These are phyloP conservation scores for Alternaria alternata DNA, from an alignment of 2,329 filamentous ascomycete genomes.

Conservation along the genomic window DNA sequence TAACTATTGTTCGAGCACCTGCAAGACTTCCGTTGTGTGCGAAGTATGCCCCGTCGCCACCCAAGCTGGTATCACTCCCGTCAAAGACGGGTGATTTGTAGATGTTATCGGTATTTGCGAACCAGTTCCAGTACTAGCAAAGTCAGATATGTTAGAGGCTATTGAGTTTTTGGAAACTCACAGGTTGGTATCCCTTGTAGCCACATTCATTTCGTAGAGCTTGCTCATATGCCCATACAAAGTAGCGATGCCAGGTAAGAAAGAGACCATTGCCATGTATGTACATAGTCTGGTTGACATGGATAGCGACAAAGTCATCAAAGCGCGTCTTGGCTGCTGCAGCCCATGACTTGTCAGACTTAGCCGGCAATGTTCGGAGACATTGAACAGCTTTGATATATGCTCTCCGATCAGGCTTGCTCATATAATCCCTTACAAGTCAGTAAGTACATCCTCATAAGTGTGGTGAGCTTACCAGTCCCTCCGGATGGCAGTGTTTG, in stretches of 20 bases:
- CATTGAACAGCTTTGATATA: constrained; percentile 11
- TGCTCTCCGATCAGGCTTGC: background rate
- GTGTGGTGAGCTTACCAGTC: background rate
- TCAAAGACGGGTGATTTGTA: constrained; percentile 8
- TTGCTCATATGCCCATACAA: constrained; percentile 11
- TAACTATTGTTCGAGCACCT: constrained; percentile 1
- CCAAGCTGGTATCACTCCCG: constrained; percentile 8
- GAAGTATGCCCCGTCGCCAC: constrained; percentile 11
- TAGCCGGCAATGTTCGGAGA: constrained; percentile 8
- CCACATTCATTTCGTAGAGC: constrained; percentile 12
- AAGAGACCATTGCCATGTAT: constrained; percentile 9
- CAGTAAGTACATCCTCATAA: background rate
- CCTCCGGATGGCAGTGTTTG: constrained; percentile 2
- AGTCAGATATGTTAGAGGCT: background rate
- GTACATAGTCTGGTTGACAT: constrained; percentile 8
- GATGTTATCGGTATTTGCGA: constrained; percentile 6
- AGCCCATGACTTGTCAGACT: constrained; percentile 6
- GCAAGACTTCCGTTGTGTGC: constrained; percentile 10
- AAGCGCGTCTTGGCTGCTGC: constrained; percentile 12
- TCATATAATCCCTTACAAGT: constrained; percentile 9
- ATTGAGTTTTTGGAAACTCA: background rate
- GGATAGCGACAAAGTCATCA: constrained; percentile 12
- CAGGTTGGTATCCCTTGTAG: constrained; percentile 12
- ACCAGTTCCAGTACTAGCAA: constrained; percentile 11
- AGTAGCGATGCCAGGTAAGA: constrained; percentile 12